A percentile compares a stretch with the other conserved stretches of the same genome.
Evolutionary conservation across 2,329 filamentous ascomycete species (phyloP).

Genomic region (Fusarium virguliforme): DNA sequence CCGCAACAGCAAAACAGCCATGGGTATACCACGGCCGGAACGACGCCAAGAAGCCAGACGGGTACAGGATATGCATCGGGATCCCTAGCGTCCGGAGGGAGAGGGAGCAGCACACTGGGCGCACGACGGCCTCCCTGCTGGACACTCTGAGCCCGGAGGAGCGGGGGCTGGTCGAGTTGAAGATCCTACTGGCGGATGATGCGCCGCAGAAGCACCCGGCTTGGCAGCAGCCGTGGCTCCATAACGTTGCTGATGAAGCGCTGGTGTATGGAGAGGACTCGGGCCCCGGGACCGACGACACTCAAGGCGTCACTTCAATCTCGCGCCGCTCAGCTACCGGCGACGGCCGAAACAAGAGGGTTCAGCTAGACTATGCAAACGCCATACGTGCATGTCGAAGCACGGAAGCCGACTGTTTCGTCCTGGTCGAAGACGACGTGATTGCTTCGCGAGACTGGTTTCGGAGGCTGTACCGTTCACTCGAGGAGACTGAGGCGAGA

Average conservation of each 20-base stretch:
- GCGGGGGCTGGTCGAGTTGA: slow-evolving; percentile 49
- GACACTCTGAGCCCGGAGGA: slow-evolving; percentile 51
- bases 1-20: slow-evolving; percentile 17
- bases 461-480: slow-evolving; percentile 38
- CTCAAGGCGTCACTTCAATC: slow-evolving; percentile 30
- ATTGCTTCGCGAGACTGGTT: slow-evolving; percentile 54
- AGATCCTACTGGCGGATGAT: slow-evolving; percentile 53
- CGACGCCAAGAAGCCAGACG: slow-evolving; percentile 1
- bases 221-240: slow-evolving; percentile 52
- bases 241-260: slow-evolving; percentile 51
- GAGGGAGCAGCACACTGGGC: slow-evolving; percentile 47
- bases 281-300: slow-evolving; percentile 2
- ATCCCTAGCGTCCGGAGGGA: slow-evolving; percentile 52
- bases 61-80: slow-evolving; percentile 48
- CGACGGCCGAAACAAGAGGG: slow-evolving; percentile 46
- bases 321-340: slow-evolving; percentile 26
- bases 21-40: slow-evolving; percentile 21
- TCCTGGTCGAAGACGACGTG: slow-evolving; percentile 55
- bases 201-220: slow-evolving; percentile 48
- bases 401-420: slow-evolving; percentile 49
- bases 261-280: slow-evolving; percentile 47
- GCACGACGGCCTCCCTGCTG: slow-evolving; percentile 52
- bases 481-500: slow-evolving; percentile 44
- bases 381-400: slow-evolving; percentile 48
- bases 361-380: slow-evolving; percentile 51